A percentile compares a stretch with the other conserved stretches of the same genome.
Conservation (phyloP, 345 rosid genomes). For the Citrus sp. region DNA sequence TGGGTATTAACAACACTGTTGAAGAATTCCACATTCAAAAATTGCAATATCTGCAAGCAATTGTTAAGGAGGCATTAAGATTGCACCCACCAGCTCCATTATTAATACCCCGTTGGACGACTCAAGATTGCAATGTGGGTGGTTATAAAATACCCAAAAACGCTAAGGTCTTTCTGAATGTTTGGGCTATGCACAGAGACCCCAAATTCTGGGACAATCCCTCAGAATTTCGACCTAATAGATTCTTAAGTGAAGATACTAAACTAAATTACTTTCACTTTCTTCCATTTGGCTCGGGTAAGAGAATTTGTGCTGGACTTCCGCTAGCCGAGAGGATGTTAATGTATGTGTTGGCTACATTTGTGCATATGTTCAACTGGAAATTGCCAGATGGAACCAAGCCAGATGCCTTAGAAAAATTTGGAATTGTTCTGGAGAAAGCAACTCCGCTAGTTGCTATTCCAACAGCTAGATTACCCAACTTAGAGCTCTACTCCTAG, state of each 20-base stretch:
- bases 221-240: constrained; percentile 18
- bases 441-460: neutral
- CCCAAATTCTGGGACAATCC: constrained; percentile 24
- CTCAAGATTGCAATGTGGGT: neutral
- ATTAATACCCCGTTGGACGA: neutral
- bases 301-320: constrained; percentile 35
- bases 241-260: constrained; percentile 12
- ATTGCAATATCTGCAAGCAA: neutral
- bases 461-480: neutral
- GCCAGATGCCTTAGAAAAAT: neutral
- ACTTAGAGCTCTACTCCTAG: neutral
- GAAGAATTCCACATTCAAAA: neutral
- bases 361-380: constrained; percentile 37
- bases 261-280: constrained; percentile 19
- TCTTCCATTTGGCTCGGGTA: constrained; percentile 42
- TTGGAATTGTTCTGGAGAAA: constrained; percentile 14
- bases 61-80: neutral
- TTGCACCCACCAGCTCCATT: neutral
- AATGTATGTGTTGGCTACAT: constrained; percentile 15
- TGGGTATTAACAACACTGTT: neutral
- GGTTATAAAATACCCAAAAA: too few relatives aligned
- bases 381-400: constrained; percentile 13
- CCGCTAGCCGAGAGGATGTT: constrained; percentile 33
- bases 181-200: too few relatives aligned
- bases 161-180: too few relatives aligned